These are phyloP conservation scores for Mallotus repandus DNA, from an alignment of 441 rosid genomes.

Conservation along the genomic window DNA sequence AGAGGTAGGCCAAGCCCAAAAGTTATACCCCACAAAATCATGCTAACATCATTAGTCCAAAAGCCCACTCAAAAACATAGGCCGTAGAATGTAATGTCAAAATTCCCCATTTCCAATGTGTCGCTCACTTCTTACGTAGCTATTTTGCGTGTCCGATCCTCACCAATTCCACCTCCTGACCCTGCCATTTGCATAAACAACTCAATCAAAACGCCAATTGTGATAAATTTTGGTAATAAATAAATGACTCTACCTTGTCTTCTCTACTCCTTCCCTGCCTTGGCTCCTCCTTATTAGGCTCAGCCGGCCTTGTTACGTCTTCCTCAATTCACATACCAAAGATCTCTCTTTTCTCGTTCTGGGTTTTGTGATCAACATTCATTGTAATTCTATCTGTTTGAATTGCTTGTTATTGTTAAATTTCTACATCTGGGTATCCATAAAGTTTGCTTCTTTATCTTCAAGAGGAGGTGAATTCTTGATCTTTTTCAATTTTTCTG, in stretches of 20 bases:
- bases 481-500: conserved; percentile 20
- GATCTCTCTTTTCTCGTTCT: conserved; percentile 1
- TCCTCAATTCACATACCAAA: background rate
- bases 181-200: conserved; percentile 10
- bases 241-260: conserved; percentile 20
- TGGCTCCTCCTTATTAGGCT: conserved; percentile 12
- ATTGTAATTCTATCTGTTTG: conserved; percentile 3
- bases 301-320: conserved; percentile 29
- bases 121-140: no score
- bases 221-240: no score
- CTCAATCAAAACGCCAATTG: no score
- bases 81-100: conserved; percentile 12
- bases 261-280: conserved; percentile 21
- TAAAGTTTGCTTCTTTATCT: conserved; percentile 1
- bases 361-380: conserved; percentile 1
- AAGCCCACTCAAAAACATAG: conserved; percentile 24
- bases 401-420: background rate
- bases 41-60: conserved; percentile 13
- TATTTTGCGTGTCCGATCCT: conserved; percentile 7
- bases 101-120: background rate
- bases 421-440: conserved; percentile 18
- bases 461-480: conserved; percentile 16
- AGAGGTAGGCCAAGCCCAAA: conserved; percentile 7
- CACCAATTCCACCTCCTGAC: background rate
- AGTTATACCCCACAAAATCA: conserved; percentile 10